These are phyloP conservation scores for Candida nemodendra DNA, from an alignment of 805 yeast species.

Conservation along the genomic window DNA sequence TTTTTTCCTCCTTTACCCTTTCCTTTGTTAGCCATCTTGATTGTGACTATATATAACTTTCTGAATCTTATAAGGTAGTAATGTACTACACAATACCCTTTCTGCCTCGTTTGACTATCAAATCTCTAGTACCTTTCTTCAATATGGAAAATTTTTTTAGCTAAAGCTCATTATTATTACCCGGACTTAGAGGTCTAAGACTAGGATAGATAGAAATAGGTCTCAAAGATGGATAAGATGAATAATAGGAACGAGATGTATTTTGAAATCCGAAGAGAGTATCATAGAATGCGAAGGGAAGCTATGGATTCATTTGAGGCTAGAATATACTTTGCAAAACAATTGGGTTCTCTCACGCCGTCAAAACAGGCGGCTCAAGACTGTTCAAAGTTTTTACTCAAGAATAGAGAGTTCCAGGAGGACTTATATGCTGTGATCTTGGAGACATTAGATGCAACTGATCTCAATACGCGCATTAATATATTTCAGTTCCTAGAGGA, in stretches of 20 bases:
- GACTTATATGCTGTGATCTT: conserved; percentile 67
- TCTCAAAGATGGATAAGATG: too few species aligned
- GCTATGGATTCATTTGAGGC: conserved; percentile 89
- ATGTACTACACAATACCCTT: too few species aligned
- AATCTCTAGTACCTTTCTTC: too few species aligned
- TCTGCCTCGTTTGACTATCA: too few species aligned
- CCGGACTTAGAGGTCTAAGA: too few species aligned
- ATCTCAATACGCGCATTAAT: conserved; percentile 62
- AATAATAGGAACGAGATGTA: too few species aligned
- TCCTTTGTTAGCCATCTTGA: conserved; percentile 53
- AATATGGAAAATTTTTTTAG: too few species aligned
- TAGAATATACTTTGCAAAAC: conserved; percentile 68
- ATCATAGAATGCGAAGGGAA: not conserved
- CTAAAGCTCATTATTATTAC: too few species aligned
- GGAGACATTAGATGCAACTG: conserved; percentile 52
- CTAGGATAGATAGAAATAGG: too few species aligned
- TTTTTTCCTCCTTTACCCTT: conserved; percentile 75
- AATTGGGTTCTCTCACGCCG: conserved; percentile 64
- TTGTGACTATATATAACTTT: conserved; percentile 25
- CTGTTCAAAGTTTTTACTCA: conserved; percentile 56
- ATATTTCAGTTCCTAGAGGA: conserved; percentile 69
- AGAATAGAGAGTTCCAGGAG: conserved; percentile 58
- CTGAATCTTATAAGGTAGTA: too few species aligned
- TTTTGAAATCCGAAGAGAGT: too few species aligned
- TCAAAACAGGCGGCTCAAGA: conserved; percentile 50